Evolutionary conservation across 2,329 filamentous ascomycete genomes (phyloP), one percentile per base, ranked within the genome.

Genomic region (Penicillium frequentans): DNA sequence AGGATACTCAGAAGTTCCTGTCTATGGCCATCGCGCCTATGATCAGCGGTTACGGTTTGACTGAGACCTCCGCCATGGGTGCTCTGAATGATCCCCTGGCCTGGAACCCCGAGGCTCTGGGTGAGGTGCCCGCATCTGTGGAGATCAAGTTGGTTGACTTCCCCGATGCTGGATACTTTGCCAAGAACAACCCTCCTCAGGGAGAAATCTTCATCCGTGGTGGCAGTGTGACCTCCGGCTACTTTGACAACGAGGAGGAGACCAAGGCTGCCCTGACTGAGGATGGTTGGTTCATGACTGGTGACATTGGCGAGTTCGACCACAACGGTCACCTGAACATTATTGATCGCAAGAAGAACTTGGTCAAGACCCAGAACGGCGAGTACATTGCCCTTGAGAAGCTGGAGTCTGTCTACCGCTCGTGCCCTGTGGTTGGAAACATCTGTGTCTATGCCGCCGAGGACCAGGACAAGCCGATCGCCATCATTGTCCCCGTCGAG

Each of bases 381-480:
- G 93, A 98, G 81, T 98, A 98, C 77, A 96, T 98, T 73, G 95
- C 93, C 23, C 84, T 99, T 4, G 93, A 98, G 81, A 97, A 93
- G 81, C 86, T 98, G 58, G 93, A 98, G 79, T 90, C 93, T 3
- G 83, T 96, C 54, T 98, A 97, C 79, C 88, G 93, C 60, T 87
- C 90, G 46, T 85, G 84, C 10, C 83, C 86, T n/a, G 84, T 89
- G 10, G 91, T 96, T 21, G 84, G 85, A 58, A 96, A 96, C 77
- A 86, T 97, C 71, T 95, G 95, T 81, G 84, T 96, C 43, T 90
- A 95, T 70, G 93, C 91, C 43, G 89, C 91, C 57, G 77, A 84
- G 63, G 84, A 89, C 64, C 85, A 91, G 74, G 82, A 85, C 60
- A 90, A 90, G 70, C 91, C 93, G 8, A 83, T 97, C 57, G 93